Evolutionary conservation across 352 stramenopile genomes (phyloP).

Genomic region (Pythium aphanidermatum): DNA sequence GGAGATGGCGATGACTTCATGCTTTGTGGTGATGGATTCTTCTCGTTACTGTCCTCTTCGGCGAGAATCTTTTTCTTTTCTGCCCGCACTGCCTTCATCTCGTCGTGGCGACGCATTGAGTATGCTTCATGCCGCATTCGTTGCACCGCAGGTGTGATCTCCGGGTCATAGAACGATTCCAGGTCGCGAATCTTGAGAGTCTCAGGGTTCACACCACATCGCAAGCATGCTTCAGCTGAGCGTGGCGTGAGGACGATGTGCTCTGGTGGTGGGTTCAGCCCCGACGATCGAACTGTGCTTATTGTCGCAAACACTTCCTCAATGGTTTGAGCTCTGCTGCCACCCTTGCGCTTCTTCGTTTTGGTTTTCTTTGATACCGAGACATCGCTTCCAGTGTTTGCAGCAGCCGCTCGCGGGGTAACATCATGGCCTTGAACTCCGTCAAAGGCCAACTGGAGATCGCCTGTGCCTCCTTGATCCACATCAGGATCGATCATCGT

Average conservation of each 20-base stretch:
- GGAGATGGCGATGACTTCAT: constrained; percentile 7
- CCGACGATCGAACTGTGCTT: constrained; percentile 59
- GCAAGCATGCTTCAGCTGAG: constrained; percentile 86
- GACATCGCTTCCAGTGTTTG: neutral
- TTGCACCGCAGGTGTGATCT: constrained; percentile 80
- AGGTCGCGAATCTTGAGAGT: constrained; percentile 90
- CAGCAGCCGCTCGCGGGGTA: neutral
- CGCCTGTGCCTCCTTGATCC: neutral
- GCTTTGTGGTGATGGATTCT: neutral
- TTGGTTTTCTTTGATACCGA: constrained; percentile 35
- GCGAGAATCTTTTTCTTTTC: constrained; percentile 77
- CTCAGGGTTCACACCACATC: constrained; percentile 89
- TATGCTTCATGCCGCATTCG: constrained; percentile 91
- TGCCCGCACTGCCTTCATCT: constrained; percentile 82
- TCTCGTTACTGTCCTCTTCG: constrained; percentile 24
- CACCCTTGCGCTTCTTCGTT: constrained; percentile 51
- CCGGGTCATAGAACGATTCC: constrained; percentile 87
- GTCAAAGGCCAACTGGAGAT: constrained; percentile 14
- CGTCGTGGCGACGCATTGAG: constrained; percentile 85
- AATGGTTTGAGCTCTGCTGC: constrained; percentile 50
- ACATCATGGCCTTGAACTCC: constrained; percentile 3
- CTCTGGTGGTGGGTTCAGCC: constrained; percentile 59
- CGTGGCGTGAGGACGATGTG: constrained; percentile 84
- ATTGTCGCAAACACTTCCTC: constrained; percentile 77
- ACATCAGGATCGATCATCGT: neutral